Evolutionary conservation across 2,329 filamentous ascomycete species (phyloP).

Genomic region (Ophiostoma sp.): DNA sequence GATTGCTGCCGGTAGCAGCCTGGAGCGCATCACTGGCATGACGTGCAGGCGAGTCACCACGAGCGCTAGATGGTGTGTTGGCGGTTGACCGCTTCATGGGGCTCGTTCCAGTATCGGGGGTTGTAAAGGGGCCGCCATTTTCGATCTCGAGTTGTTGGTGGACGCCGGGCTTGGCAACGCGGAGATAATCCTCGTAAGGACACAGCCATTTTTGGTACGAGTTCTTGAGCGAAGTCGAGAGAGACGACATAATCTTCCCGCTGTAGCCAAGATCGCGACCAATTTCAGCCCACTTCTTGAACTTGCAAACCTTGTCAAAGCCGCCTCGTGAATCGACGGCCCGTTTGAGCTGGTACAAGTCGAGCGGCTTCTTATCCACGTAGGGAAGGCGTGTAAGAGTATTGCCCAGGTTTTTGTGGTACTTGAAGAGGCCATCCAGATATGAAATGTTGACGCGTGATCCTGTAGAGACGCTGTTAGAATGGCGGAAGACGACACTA

Average conservation of each 20-base stretch:
- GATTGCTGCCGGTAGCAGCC: slow-evolving; percentile 41
- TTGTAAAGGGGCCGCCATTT: slow-evolving; percentile 84
- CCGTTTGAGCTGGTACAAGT: slow-evolving; percentile 93
- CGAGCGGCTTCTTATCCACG: slow-evolving; percentile 94
- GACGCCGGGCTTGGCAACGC: slow-evolving; percentile 87
- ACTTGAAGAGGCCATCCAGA: slow-evolving; percentile 88
- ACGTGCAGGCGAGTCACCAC: slow-evolving; percentile 62
- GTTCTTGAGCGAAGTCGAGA: slow-evolving; percentile 96
- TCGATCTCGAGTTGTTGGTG: slow-evolving; percentile 91
- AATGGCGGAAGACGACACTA: neutral
- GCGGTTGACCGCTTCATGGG: slow-evolving; percentile 63
- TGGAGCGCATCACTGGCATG: slow-evolving; percentile 51
- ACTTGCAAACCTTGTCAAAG: slow-evolving; percentile 93
- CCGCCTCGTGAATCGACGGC: slow-evolving; percentile 91
- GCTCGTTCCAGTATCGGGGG: slow-evolving; percentile 49
- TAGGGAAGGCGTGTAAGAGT: slow-evolving; percentile 91
- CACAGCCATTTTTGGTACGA: slow-evolving; percentile 96
- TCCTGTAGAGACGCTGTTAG: slow-evolving; percentile 46
- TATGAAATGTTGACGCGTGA: slow-evolving; percentile 95
- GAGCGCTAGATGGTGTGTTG: slow-evolving; percentile 53
- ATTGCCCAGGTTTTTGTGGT: slow-evolving; percentile 92
- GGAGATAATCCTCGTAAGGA: slow-evolving; percentile 92
- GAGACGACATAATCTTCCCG: slow-evolving; percentile 98
- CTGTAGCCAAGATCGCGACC: slow-evolving; percentile 94
- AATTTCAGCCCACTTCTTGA: slow-evolving; percentile 99